A percentile compares a stretch with the other conserved stretches of the same genome.
Evolutionary conservation across 371 early-diverging fungal genomes (phyloP).

Genomic region (Mucor circinelloides): DNA sequence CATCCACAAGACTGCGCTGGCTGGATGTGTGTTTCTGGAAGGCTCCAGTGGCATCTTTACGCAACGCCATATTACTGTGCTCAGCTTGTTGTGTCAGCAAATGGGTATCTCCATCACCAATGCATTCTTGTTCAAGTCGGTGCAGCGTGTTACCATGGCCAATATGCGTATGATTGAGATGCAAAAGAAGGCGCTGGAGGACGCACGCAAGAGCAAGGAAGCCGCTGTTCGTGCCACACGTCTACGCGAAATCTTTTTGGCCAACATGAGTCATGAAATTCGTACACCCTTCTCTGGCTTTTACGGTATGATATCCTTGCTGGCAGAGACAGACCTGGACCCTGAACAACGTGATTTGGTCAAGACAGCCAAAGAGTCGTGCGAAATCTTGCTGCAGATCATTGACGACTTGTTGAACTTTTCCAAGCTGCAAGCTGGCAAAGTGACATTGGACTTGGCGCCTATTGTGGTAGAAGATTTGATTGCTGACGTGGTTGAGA

Average conservation of each 20-base stretch:
- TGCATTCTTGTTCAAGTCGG: conserved; percentile 54
- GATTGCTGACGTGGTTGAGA: conserved; percentile 57
- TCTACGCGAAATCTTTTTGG: conserved; percentile 56
- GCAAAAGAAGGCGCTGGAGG: conserved; percentile 49
- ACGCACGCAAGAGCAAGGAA: conserved; percentile 48
- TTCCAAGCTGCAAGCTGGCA: conserved; percentile 66
- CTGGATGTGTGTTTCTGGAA: conserved; percentile 60
- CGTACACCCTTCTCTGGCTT: conserved; percentile 64
- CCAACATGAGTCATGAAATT: conserved; percentile 62
- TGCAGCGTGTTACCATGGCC: conserved; percentile 44
- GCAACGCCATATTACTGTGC: conserved; percentile 55
- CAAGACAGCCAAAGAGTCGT: conserved; percentile 60
- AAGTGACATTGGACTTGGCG: conserved; percentile 54
- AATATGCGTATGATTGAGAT: conserved; percentile 50
- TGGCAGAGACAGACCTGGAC: conserved; percentile 55
- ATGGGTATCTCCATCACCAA: conserved; percentile 65
- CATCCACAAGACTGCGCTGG: conserved; percentile 49
- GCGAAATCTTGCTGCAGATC: conserved; percentile 61
- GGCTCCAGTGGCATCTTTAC: conserved; percentile 60
- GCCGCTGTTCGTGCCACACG: conserved; percentile 49
- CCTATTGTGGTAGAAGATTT: conserved; percentile 55
- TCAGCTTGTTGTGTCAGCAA: conserved; percentile 60
- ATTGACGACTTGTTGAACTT: conserved; percentile 69
- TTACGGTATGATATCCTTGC: conserved; percentile 60
- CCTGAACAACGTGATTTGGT: conserved; percentile 61